Percentiles rank a stretch among this genome's conserved stretches.
Conservation (phyloP, 257 asterid species). For the Solanum chilense region DNA sequence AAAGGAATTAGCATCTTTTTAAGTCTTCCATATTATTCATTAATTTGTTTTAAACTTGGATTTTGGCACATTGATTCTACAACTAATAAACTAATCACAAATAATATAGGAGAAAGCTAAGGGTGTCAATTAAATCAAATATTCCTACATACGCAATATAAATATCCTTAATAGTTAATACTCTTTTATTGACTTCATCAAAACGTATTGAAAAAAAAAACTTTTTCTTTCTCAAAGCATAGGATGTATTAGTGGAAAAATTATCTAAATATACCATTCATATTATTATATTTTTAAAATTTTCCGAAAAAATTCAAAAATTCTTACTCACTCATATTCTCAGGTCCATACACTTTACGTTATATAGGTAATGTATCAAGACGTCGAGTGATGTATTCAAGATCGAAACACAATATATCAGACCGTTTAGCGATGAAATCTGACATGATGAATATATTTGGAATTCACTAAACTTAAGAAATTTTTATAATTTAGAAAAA, state of each 20-base stretch:
- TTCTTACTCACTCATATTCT: no score
- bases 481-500: no score
- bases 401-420: accelerated
- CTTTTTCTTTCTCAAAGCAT: no score
- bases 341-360: no score
- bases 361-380: no score
- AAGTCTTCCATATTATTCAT: neutral
- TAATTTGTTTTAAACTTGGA: neutral
- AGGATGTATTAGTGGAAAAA: neutral
- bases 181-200: neutral
- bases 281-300: neutral
- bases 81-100: neutral
- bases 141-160: neutral
- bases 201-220: no score
- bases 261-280: neutral
- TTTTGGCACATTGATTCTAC: neutral
- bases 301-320: no score
- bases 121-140: neutral
- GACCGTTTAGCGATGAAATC: no score
- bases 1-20: neutral
- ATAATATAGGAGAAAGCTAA: neutral
- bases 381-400: no score
- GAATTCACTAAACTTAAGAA: no score
- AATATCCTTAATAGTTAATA: neutral
- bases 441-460: accelerated